Base-by-base conservation (phyloP, 2,329 filamentous ascomycete genomes). In the Claviceps purpurea region DNA sequence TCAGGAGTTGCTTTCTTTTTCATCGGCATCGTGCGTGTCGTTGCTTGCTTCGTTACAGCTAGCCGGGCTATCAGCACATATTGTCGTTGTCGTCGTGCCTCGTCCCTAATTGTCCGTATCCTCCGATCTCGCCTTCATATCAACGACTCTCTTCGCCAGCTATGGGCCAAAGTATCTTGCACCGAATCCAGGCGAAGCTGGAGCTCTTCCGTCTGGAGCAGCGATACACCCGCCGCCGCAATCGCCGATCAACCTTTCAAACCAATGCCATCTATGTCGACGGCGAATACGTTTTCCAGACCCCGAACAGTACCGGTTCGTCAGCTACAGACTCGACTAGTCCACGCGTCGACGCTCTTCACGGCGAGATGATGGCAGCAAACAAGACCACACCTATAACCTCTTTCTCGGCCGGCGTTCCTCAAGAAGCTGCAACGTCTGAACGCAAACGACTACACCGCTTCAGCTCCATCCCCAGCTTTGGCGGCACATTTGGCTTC, bases 141-240 rank as follows among this genome's bases (percentile, higher is more conserved):
- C 40, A 34, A 34, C 13, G 30, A 34, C 41, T 0, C n/a, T 4
- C 37, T 30, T 49, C 59, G 57, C 60, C 44, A 58, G 64, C 48
- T 58, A 76, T 76, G 73, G 73, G 71, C 49, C 70, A 73, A 62
- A 73, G 72, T 60, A 63, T 83, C 62, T 63, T 84, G 60, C 74
- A 79, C 55, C 75, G 77, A 65, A 76, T 83, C 65, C 76, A 82
- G 60, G 76, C 79, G 55, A 81, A 86, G 75, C 74, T 94, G 62
- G 89, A 97, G 75, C 81, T 97, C 64, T 93, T 95, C 76, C 87
- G 89, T 49, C 84, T 97, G 59, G 91, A 97, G 73, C 85, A 96
- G 73, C 85, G 89, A 62, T 97, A 97, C 75, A 94, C 90, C 50
- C 86, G 86, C 63, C 85, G 89, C 66, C 89, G 91, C 62, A 71